Percentiles rank a stretch among this genome's conserved stretches.
Conservation (phyloP, 192 early-diverging fungal species). For the Cetraspora pellucida region DNA sequence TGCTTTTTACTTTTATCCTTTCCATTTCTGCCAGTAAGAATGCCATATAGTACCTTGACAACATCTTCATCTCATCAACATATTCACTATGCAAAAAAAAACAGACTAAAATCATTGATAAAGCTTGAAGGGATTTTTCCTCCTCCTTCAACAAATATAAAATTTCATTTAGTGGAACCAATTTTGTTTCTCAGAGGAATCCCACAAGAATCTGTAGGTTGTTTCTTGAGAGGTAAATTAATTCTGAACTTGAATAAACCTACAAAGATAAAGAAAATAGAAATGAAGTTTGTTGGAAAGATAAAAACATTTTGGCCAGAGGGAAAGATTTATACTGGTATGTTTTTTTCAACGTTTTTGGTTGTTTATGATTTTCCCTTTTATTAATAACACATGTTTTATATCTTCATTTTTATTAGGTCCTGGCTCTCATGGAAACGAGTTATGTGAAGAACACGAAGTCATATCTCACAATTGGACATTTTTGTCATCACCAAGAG, state of each 20-base stretch:
- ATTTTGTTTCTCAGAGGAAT: background rate
- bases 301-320: background rate
- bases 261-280: conserved; percentile 15
- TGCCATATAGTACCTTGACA: background rate
- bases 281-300: conserved; percentile 17
- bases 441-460: background rate
- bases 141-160: background rate
- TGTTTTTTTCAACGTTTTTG: background rate
- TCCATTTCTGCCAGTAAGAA: too few species aligned
- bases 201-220: conserved; percentile 15
- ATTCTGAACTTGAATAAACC: conserved; percentile 16
- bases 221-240: conserved; percentile 21
- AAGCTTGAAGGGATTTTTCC: background rate
- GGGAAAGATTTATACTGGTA: background rate
- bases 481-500: background rate
- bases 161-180: background rate
- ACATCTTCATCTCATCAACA: background rate
- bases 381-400: background rate
- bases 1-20: too few species aligned
- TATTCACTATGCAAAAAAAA: background rate
- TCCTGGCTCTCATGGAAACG: background rate
- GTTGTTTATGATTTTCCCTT: background rate
- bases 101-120: background rate
- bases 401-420: background rate
- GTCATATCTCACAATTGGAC: conserved; percentile 17